phyloP scores from a whole-genome alignment of 108 stramenopile species.

The Ochromonas danica region DNA sequence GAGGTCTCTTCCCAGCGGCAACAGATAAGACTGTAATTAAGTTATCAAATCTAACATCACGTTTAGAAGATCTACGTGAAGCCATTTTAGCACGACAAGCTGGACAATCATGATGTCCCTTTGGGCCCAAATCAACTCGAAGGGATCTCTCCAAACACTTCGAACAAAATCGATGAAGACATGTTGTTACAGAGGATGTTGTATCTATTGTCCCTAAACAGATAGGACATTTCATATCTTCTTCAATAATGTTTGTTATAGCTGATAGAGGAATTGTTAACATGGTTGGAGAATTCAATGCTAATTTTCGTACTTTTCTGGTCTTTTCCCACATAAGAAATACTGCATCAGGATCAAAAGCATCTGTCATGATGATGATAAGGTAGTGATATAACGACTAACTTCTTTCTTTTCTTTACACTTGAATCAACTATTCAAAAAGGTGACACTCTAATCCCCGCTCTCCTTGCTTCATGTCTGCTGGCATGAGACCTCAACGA shows the following conservation, averaged over 20 bases:
- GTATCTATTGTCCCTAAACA: not conserved
- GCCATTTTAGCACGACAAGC: not conserved
- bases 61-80: not conserved
- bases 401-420: too few relatives aligned
- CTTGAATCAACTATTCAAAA: too few relatives aligned
- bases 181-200: not conserved
- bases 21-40: not conserved
- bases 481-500: too few relatives aligned
- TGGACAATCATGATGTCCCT: not conserved
- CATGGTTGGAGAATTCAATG: too few relatives aligned
- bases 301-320: too few relatives aligned
- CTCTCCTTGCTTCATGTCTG: too few relatives aligned
- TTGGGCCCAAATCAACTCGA: not conserved
- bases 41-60: not conserved
- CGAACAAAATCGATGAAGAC: not conserved
- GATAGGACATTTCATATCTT: not conserved
- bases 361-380: too few relatives aligned
- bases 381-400: too few relatives aligned
- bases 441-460: too few relatives aligned
- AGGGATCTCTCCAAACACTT: not conserved
- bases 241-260: not conserved
- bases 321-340: too few relatives aligned
- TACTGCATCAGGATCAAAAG: too few relatives aligned
- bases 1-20: not conserved
- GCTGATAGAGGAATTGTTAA: not conserved